These are phyloP conservation scores for Schizochytrium sp. DNA, from an alignment of 108 stramenopile species.

Conservation along the genomic window DNA sequence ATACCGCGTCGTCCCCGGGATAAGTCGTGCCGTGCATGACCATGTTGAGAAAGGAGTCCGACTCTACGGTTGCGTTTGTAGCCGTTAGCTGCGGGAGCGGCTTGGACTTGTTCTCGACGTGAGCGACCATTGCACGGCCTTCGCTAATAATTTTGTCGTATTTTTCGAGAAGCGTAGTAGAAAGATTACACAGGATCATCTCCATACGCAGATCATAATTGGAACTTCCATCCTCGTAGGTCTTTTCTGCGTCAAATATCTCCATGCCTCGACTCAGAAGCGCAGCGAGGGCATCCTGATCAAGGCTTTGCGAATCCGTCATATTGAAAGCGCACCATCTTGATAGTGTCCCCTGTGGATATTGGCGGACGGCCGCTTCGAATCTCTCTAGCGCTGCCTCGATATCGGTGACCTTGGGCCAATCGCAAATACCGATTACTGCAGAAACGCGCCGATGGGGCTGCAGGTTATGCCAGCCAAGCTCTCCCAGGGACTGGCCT, in stretches of 20 bases:
- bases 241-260: not conserved
- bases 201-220: not conserved
- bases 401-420: not conserved
- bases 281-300: not conserved
- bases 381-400: not conserved
- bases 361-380: not conserved
- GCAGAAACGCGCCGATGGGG: not conserved
- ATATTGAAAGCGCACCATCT: constrained; percentile 6
- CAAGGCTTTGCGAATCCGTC: not conserved
- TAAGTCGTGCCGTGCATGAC: not conserved
- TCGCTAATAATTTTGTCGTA: not conserved
- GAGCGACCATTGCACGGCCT: not conserved
- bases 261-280: not conserved
- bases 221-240: not conserved
- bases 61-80: not conserved
- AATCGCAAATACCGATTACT: not conserved
- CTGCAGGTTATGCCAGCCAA: not conserved
- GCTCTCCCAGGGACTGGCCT: not conserved
- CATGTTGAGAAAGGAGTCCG: not conserved
- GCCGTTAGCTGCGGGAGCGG: not conserved
- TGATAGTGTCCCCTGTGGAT: not conserved
- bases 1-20: not conserved
- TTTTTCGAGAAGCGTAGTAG: not conserved
- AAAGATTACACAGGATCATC: not conserved
- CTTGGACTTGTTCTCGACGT: not conserved